Evolutionary conservation across 257 asterid genomes (phyloP), one percentile per base, ranked within the genome.

Genomic region (Scutellaria minor): DNA sequence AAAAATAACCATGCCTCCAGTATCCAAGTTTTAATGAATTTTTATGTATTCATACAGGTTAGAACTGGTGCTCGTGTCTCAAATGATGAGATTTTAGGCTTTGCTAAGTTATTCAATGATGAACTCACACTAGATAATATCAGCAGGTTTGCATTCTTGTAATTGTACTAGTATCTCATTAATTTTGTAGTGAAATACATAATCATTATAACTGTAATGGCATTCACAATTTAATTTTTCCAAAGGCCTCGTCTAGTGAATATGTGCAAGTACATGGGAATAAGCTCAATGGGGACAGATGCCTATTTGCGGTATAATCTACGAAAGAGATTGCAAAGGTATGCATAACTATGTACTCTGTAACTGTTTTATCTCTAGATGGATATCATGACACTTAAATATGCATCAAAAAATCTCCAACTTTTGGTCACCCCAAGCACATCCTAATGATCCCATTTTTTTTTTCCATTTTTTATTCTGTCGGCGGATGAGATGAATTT

Each of bases 241-340:
- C 75, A 24, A 70, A 92, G 98, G 86, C 89, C 98, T 54, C 96
- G 98, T 59, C 80, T 92, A 62, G 95, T 90, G 75, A 92, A 76
- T 67, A 92, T 92, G 98, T 92, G 98, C 96, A 92, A 92, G 84
- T 92, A 92, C 73, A 92, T 92, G 98, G 98, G 98, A 42, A 85
- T 92, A 77, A 82, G 72, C 57, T 83, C 97, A 37, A 88, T 84
- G 46, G 98, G 98, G 58, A 90, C 98, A 2, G 98, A 92, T 86
- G 79, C 97, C 71, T 90, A 88, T 75, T 80, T 92, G 85, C 95
- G 97, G 35, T 88, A 74, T 82, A 87, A 85, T 96, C 97, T 92
- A 40, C 88, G 96, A 12, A 90, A 84, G 82, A 90, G 89, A 78
- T 81, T 92, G 79, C 86, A 69, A 86, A 86, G 90, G 98, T 92